Evolutionary conservation across 2,329 filamentous ascomycete species (phyloP), one percentile per base, ranked within the genome.

Genomic region (Microdochium bolleyi): DNA sequence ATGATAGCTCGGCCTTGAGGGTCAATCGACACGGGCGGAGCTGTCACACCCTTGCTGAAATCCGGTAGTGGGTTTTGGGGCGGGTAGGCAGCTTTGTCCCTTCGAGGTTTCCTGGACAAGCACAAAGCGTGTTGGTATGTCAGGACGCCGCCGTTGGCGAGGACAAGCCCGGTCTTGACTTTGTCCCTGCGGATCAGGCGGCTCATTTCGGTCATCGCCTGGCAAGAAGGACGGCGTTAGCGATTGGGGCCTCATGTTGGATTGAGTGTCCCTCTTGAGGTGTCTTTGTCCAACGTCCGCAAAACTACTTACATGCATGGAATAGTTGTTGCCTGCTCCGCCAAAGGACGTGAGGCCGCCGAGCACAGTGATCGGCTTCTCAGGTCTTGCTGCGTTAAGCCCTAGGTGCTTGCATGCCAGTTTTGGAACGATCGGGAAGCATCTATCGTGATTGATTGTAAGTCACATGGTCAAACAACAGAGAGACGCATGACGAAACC

Each of bases 311-410:
- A 46, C 41, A 70, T 88, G 84, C 76, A 87, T 82, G 0, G 81
- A 84, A 55, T 88, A 88, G 52, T 87, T 87, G 56, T 88, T 88
- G 0, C 84, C 84, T 5, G 85, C 84, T 0, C 84, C 85, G 0
- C 85, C 84, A 54, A 88, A 88, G 1, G 78, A 84, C 3, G 84
- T 87, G 51, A 88, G 60, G 0, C 84, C 84, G 0, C 84, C 84
- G 0, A 88, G 70, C 0, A 87, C 64, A 0, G 82, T 85, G 21
- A 86, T 73, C 0, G 79, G 74, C 56, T 80, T 83, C 2, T 65
- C 27, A 1, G 71, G 61, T 1, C 71, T 64, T 0, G 64, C 64
- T 0, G 79, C 68, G 0, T 78, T 70, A 1, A 87, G 61, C 0
- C 73, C 74, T 0, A 88, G 73, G 62, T 87, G 81, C 2, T 77